Evolutionary conservation across 495 filamentous ascomycete species (phyloP).

Genomic region (Daldinia loculata): DNA sequence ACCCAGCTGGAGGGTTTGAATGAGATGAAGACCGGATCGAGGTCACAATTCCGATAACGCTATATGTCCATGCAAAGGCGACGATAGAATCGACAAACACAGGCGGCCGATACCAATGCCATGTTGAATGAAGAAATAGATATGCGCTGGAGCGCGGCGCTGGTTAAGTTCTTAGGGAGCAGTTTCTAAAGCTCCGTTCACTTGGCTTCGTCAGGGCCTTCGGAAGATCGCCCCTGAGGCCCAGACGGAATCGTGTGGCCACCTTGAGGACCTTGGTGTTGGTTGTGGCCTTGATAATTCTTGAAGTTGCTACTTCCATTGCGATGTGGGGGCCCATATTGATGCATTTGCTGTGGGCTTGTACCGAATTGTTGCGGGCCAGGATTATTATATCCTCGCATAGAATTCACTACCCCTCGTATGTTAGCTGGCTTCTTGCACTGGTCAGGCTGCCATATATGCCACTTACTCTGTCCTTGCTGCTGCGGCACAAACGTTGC

Average conservation of each 20-base stretch:
- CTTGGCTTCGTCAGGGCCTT: conserved; percentile 50
- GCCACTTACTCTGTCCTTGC: conserved; percentile 74
- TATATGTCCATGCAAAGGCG: conserved; percentile 33
- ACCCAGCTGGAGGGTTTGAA: conserved; percentile 17
- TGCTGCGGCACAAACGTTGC: conserved; percentile 65
- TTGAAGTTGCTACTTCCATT: conserved; percentile 63
- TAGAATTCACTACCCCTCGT: conserved; percentile 60
- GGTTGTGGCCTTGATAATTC: conserved; percentile 59
- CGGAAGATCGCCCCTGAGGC: conserved; percentile 44
- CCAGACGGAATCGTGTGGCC: conserved; percentile 41
- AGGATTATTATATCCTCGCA: conserved; percentile 67
- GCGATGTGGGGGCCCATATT: conserved; percentile 68
- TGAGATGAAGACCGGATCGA: conserved; percentile 23
- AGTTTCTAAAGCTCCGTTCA: conserved; percentile 33
- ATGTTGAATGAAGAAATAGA: conserved; percentile 43
- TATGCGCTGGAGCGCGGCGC: conserved; percentile 46
- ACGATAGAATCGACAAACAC: conserved; percentile 25
- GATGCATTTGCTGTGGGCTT: conserved; percentile 70
- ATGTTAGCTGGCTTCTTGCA: conserved; percentile 44
- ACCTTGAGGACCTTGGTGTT: conserved; percentile 48
- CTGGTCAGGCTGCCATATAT: conserved; percentile 23
- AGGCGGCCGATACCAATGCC: conserved; percentile 29
- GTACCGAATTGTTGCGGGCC: conserved; percentile 68
- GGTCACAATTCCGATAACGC: conserved; percentile 23
- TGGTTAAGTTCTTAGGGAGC: conserved; percentile 39